Conservation (phyloP, 805 yeast genomes). For the Cyberlindnera saturnus region DNA sequence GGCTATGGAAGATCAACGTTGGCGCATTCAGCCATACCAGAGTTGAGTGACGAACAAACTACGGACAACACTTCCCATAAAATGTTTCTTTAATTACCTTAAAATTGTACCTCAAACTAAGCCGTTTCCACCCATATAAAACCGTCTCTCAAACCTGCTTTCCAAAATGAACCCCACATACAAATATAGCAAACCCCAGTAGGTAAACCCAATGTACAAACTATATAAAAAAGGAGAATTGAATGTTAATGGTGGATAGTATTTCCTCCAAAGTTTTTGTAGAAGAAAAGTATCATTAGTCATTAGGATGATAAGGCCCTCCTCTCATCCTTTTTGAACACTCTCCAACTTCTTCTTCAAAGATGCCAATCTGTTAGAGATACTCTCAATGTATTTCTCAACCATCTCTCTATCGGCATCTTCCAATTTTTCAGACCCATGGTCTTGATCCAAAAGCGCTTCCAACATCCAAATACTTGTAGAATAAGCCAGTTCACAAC, state of each 20-base stretch:
- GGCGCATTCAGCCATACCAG: slow-evolving; percentile 6
- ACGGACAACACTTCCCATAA: too few relatives aligned
- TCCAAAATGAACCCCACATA: neutral
- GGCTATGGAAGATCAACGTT: slow-evolving; percentile 16
- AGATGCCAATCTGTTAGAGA: slow-evolving; percentile 71
- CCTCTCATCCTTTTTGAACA: neutral
- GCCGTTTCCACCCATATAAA: neutral
- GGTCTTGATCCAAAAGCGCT: slow-evolving; percentile 57
- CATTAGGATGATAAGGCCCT: too few relatives aligned
- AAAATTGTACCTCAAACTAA: neutral
- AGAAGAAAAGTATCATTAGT: too few relatives aligned
- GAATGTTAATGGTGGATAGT: too few relatives aligned
- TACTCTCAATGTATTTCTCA: slow-evolving; percentile 74
- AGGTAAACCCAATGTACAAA: neutral
- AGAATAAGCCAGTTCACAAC: slow-evolving; percentile 84
- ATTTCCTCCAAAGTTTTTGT: too few relatives aligned
- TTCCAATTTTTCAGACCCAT: slow-evolving; percentile 41
- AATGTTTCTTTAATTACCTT: too few relatives aligned
- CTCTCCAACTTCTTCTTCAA: slow-evolving; percentile 51
- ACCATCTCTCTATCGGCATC: slow-evolving; percentile 70
- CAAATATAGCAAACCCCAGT: neutral
- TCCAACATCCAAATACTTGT: slow-evolving; percentile 95
- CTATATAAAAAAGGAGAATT: neutral
- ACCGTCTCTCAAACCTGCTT: too few relatives aligned
- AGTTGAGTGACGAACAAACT: neutral